These are phyloP conservation scores for Colletotrichum cuscutae DNA, from an alignment of 2,329 filamentous ascomycete genomes.

Conservation along the genomic window DNA sequence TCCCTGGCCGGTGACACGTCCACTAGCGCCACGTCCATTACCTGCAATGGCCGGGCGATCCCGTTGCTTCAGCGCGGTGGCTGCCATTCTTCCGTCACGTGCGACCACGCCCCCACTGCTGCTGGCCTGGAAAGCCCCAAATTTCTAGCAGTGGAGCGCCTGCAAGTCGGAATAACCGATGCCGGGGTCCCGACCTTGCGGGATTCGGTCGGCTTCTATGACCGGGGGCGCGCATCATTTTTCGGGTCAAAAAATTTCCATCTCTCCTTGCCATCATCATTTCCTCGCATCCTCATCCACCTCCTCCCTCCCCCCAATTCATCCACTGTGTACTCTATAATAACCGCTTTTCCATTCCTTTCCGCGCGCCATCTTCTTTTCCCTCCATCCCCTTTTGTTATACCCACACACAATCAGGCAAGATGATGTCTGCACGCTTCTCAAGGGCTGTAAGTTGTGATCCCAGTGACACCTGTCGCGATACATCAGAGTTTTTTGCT, in stretches of 20 bases:
- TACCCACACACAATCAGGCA: constrained; percentile 47
- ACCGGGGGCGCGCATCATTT: constrained; percentile 46
- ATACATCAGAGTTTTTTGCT: constrained; percentile 36
- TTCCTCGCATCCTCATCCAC: constrained; percentile 23
- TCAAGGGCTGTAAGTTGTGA: constrained; percentile 74
- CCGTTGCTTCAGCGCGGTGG: constrained; percentile 1
- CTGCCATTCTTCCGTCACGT: constrained; percentile 24
- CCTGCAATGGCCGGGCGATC: constrained; percentile 14
- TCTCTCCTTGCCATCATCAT: constrained; percentile 38
- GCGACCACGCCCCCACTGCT: not conserved
- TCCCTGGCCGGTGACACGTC: constrained; percentile 3
- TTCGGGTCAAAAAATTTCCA: constrained; percentile 51
- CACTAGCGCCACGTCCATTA: constrained; percentile 1
- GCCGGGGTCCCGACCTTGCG: constrained; percentile 39
- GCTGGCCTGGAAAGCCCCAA: not conserved
- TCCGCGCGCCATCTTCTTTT: constrained; percentile 34
- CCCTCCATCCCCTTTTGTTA: constrained; percentile 41
- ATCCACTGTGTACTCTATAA: constrained; percentile 35
- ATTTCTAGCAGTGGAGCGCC: not conserved
- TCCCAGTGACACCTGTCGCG: constrained; percentile 10
- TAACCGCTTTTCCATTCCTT: constrained; percentile 31
- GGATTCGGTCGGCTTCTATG: constrained; percentile 57
- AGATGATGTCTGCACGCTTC: constrained; percentile 78
- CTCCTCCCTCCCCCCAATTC: constrained; percentile 21
- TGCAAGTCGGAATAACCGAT: constrained; percentile 19